These are phyloP conservation scores for Fraxinus xanthoxyloides DNA, from an alignment of 305 asterid species.

Conservation along the genomic window DNA sequence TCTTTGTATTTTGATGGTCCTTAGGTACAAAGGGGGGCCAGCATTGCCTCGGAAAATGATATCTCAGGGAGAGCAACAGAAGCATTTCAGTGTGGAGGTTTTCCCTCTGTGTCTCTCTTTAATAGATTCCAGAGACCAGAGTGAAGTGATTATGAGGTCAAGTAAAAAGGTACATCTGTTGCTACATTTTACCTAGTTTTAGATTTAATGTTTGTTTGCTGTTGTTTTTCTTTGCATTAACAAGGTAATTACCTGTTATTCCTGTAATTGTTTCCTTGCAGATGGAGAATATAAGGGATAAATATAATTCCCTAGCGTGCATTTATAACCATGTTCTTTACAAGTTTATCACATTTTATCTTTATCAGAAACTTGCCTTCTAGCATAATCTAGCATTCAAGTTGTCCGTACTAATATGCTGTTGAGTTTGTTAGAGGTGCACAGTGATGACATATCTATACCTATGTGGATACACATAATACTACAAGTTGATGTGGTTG, in stretches of 20 bases:
- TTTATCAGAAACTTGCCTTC: neutral
- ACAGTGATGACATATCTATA: neutral
- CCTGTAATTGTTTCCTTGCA: neutral
- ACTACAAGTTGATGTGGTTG: neutral
- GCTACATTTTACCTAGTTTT: neutral
- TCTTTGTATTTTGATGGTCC: neutral
- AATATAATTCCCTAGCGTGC: neutral
- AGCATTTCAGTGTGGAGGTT: constrained; percentile 74
- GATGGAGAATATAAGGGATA: neutral
- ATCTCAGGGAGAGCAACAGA: constrained; percentile 66
- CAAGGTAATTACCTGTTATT: neutral
- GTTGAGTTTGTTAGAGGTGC: neutral
- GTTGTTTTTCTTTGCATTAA: neutral
- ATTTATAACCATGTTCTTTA: neutral
- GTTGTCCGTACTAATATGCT: neutral
- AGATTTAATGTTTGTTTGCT: neutral
- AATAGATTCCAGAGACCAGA: constrained; percentile 66
- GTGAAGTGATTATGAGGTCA: constrained; percentile 51
- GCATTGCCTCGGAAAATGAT: constrained; percentile 76
- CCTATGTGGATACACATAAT: neutral
- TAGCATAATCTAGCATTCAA: neutral
- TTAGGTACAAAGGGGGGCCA: constrained; percentile 96
- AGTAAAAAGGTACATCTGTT: constrained; percentile 67
- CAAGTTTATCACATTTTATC: neutral
- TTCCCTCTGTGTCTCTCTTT: constrained; percentile 72